phyloP scores from a whole-genome alignment of 257 asterid species.

The Oldenlandia corymbosa region DNA sequence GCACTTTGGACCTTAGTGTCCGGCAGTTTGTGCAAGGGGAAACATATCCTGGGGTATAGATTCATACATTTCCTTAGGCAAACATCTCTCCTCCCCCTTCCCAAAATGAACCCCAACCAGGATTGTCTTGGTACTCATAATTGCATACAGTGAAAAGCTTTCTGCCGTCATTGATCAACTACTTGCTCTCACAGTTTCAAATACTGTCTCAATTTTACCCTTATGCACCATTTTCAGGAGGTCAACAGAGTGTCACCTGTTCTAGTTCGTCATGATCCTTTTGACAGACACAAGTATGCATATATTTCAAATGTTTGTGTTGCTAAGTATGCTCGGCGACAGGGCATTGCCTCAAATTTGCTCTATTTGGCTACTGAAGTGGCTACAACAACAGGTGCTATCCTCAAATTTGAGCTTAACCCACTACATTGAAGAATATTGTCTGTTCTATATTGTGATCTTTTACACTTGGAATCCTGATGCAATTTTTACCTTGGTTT shows the following conservation, averaged over 20 bases:
- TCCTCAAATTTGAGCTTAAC: conserved; percentile 6
- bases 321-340: conserved; percentile 89
- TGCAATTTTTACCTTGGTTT: neutral
- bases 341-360: conserved; percentile 84
- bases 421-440: neutral
- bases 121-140: neutral
- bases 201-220: neutral
- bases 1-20: conserved; percentile 79
- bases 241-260: conserved; percentile 50
- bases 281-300: conserved; percentile 66
- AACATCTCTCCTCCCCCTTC: too few relatives aligned
- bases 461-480: neutral
- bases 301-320: conserved; percentile 87
- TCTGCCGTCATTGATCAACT: neutral
- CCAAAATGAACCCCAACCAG: too few relatives aligned
- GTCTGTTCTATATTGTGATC: neutral
- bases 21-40: conserved; percentile 78
- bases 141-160: neutral
- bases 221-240: conserved; percentile 37
- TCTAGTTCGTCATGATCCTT: conserved; percentile 54
- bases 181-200: neutral
- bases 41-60: conserved; percentile 74
- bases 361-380: conserved; percentile 63
- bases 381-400: conserved; percentile 55
- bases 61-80: conserved; percentile 3